Evolutionary conservation across 129 eudicot genomes (phyloP), one percentile per base, ranked within the genome.

Genomic region (Solidago caesia): DNA sequence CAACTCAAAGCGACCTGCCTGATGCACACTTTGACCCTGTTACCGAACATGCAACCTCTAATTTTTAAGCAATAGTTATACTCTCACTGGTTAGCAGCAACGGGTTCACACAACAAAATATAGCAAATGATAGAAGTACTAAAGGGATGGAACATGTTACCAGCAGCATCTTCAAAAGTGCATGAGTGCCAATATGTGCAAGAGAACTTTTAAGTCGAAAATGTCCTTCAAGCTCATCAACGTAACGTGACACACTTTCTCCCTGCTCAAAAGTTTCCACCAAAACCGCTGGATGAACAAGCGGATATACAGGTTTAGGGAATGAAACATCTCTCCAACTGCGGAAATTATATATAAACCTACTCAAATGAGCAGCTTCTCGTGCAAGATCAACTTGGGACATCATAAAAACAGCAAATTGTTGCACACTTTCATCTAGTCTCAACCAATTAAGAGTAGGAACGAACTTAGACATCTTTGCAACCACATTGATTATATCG

Each of bases 321-420:
- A 92, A 92, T 6, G 98, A 92, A 65, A 92, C 98, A 67, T 92
- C 87, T 75, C 78, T 92, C 95, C 96, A 92, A 43, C 91, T 87
- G 5, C 98, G 87, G 57, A 92, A 92, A 69, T 92, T 92, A 78
- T 92, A 92, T 8, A 87, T 87, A 65, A 92, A 92, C 25, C 98
- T 87, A 77, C 93, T 92, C 86, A 92, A 81, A 75, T 92, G 96
- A 51, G 98, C 96, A 77, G 96, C 98, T 81, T 92, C 98, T 29
- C 98, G 85, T 5, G 96, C 96, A 77, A 89, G 92, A 81, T 89
- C 96, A 75, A 92, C 98, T 77, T 92, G 96, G n/a, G 96, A 92
- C 96, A 92, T 89, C 96, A 92, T 92, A 83, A 92, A 89, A 53
- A 92, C 96, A 13, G 91, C 88, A 84, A 92, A 92, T 66, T 92